phyloP scores from a whole-genome alignment of 164 flowering plant genomes.

The Vitis rotundifolia region DNA sequence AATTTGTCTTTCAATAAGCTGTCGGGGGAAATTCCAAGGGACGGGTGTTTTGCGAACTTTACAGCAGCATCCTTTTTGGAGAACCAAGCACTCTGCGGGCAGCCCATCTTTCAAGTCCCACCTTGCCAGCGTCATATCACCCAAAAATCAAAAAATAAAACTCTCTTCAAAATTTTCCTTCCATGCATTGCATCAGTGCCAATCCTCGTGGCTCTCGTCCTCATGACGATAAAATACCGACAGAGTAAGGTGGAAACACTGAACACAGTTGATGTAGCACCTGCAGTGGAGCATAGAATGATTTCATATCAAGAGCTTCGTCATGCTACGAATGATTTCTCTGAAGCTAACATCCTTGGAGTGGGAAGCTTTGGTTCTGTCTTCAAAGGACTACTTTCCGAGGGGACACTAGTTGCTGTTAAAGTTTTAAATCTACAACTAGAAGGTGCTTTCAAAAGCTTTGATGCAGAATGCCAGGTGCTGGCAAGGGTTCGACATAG shows the following conservation, averaged over 20 bases:
- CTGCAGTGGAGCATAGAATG: background rate
- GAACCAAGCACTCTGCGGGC: conserved; percentile 14
- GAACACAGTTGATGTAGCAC: background rate
- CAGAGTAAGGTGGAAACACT: background rate
- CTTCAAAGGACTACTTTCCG: background rate
- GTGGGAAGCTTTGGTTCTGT: background rate
- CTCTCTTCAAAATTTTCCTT: too few species aligned
- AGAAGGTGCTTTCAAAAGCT: background rate
- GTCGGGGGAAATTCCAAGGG: conserved; percentile 14
- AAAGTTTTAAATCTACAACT: background rate
- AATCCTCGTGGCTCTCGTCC: too few species aligned
- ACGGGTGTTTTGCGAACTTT: conserved; percentile 16
- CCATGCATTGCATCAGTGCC: too few species aligned
- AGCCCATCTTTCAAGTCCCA: too few species aligned
- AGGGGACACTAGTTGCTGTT: background rate
- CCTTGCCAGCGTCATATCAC: too few species aligned
- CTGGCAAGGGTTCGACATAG: conserved; percentile 7
- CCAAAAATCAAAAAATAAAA: too few species aligned
- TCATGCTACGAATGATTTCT: background rate
- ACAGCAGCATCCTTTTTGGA: conserved; percentile 6
- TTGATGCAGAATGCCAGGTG: conserved; percentile 9
- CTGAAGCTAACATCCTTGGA: conserved; percentile 12
- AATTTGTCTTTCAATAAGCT: too few species aligned
- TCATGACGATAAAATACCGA: too few species aligned
- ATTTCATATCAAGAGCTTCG: background rate